A percentile compares a stretch with the other conserved stretches of the same genome.
phyloP scores from a whole-genome alignment of 2,329 filamentous ascomycete species.

The Sporothrix variecibatus region DNA sequence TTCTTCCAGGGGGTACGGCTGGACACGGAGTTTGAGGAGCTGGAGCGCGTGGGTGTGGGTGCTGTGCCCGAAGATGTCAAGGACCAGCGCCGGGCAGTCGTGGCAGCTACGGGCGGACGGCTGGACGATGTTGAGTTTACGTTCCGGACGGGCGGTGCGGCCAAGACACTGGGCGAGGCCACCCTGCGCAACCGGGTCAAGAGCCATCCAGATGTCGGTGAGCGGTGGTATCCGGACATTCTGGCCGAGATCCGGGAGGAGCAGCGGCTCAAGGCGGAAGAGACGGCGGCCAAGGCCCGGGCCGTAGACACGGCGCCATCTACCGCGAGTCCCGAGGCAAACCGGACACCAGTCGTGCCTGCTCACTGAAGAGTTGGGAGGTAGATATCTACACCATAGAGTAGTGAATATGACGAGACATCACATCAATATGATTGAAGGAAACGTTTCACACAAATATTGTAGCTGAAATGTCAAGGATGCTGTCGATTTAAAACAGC shows the following conservation, averaged over 20 bases:
- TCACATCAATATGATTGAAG: neutral
- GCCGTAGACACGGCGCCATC: slow-evolving; percentile 19
- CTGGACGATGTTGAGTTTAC: slow-evolving; percentile 84
- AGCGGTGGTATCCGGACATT: slow-evolving; percentile 74
- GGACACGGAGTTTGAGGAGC: slow-evolving; percentile 76
- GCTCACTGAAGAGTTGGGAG: slow-evolving; percentile 40
- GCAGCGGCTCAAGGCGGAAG: slow-evolving; percentile 44
- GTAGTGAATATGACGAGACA: neutral
- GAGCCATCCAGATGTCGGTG: slow-evolving; percentile 83
- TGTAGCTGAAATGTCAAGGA: neutral
- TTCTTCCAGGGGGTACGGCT: slow-evolving; percentile 87
- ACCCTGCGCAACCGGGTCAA: slow-evolving; percentile 83
- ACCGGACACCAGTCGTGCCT: slow-evolving; percentile 37
- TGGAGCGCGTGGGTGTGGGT: slow-evolving; percentile 63
- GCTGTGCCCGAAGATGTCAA: slow-evolving; percentile 62
- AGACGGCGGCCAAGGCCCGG: slow-evolving; percentile 27
- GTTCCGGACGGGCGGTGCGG: slow-evolving; percentile 68
- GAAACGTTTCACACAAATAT: neutral
- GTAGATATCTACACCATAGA: neutral
- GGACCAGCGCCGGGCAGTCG: slow-evolving; percentile 57
- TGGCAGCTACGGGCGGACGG: slow-evolving; percentile 57
- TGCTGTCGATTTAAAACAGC: neutral
- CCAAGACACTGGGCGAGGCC: slow-evolving; percentile 74
- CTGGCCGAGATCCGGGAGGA: slow-evolving; percentile 59
- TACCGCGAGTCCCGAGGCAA: slow-evolving; percentile 26